phyloP scores from a whole-genome alignment of 2,329 filamentous ascomycete genomes.

The Aspergillus fructus region DNA sequence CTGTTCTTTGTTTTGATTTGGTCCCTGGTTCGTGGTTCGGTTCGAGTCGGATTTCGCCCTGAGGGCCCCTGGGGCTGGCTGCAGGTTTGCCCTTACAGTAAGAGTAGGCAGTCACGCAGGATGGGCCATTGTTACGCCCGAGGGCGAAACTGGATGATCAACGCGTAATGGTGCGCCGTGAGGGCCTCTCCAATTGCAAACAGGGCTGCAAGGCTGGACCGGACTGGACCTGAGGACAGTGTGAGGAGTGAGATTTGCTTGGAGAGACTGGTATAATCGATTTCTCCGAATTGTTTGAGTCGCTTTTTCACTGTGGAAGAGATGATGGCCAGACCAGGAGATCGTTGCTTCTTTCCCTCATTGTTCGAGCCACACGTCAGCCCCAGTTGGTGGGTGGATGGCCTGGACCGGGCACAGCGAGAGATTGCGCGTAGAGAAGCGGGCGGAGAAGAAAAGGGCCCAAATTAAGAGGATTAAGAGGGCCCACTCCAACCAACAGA shows the following conservation, averaged over 20 bases:
- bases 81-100: background rate
- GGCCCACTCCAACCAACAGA: background rate
- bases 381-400: background rate
- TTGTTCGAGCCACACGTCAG: conserved; percentile 11
- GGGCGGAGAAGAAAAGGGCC: background rate
- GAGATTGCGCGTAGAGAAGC: background rate
- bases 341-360: background rate
- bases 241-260: too few relatives aligned
- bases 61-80: background rate
- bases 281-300: background rate
- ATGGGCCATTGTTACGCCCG: background rate
- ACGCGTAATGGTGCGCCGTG: background rate
- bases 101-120: background rate
- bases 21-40: background rate
- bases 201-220: too few relatives aligned
- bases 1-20: background rate
- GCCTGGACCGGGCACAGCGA: background rate
- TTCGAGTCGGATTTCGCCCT: background rate
- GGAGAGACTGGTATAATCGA: too few relatives aligned
- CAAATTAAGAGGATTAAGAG: background rate
- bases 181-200: background rate
- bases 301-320: background rate
- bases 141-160: background rate
- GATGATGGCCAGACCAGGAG: background rate
- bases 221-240: too few relatives aligned